Evolutionary conservation across 2,329 filamentous ascomycete species (phyloP).

Genomic region (Exophiala sp.): DNA sequence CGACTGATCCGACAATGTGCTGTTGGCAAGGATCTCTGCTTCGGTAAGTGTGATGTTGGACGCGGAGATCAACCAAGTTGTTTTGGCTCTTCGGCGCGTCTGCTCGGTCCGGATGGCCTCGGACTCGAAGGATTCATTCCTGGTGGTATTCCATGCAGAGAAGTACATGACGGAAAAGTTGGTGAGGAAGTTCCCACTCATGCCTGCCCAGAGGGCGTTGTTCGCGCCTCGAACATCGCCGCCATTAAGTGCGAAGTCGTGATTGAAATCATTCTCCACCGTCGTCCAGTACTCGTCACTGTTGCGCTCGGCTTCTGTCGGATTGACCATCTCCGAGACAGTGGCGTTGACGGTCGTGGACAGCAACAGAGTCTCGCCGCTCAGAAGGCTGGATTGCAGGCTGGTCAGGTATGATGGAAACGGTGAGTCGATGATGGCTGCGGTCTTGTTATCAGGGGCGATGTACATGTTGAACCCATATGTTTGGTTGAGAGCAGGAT

Average conservation of each 20-base stretch:
- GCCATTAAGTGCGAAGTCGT: conserved; percentile 7
- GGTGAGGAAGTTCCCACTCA: conserved; percentile 10
- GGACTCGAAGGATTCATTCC: conserved; percentile 18
- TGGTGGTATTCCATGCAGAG: conserved; percentile 15
- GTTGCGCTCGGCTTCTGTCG: conserved; percentile 6
- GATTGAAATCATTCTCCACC: conserved; percentile 7
- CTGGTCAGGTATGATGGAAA: conserved; percentile 11
- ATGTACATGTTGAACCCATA: conserved; percentile 22
- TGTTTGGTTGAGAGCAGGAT: conserved; percentile 11
- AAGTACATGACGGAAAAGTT: conserved; percentile 17
- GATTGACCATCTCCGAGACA: conserved; percentile 16
- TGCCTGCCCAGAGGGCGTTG: conserved; percentile 16
- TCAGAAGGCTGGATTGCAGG: conserved; percentile 11
- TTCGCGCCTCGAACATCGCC: conserved; percentile 11
- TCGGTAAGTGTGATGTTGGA: conserved; percentile 11
- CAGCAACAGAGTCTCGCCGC: conserved; percentile 9
- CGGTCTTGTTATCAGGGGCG: conserved; percentile 16
- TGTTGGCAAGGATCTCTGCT: conserved; percentile 1
- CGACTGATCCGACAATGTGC: conserved; percentile 3
- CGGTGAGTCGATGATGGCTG: conserved; percentile 16
- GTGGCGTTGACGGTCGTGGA: conserved; percentile 19
- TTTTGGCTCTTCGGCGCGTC: conserved; percentile 10
- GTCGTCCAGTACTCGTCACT: conserved; percentile 8
- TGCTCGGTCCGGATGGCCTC: conserved; percentile 16
- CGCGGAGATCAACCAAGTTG: conserved; percentile 15